Base-by-base conservation (phyloP, 2,329 filamentous ascomycete species). In the Monilinia fructicola region DNA sequence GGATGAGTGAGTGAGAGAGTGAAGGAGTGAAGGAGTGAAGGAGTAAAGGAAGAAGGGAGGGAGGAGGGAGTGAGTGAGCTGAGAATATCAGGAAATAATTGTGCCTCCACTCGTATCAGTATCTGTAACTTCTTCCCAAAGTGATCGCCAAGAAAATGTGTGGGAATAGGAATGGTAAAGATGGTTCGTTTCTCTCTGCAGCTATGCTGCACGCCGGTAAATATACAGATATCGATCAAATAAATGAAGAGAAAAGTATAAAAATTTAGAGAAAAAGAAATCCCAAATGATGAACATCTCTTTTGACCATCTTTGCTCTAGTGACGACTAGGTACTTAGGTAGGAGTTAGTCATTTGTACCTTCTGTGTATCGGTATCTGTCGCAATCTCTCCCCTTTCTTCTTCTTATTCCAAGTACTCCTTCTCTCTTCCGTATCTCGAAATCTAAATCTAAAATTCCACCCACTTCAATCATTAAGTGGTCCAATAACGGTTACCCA, bases 301-400 rank as follows among this genome's bases (percentile, higher is more conserved):
- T 38, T 38, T 60, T 50, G 16, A 31, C 31, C 38, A 38, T 60
- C 58, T 50, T 38, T 26, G 9, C 21, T 60, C 58, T 60, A 60
- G 44, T 48, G 12, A 42, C 31, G 12, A 16, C 4, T 16, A 16
- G 40, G 40, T 42, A 42, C 12, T 42, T 18, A 16, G 40, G 40
- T 42, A 42, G 5, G 31, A 35, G 31, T 35, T 35, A 35, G 31
- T 35, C 31, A 35, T 35, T 35, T 35, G 31, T 35, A 5, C 56
- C 26, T 59, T 31, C 42, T 44, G 48, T 35, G 56, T 31, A 48
- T 48, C 16, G 16, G 40, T 59, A 18, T 59, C 40, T 59, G 21
- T 60, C 56, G 44, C 44, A 60, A 60, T 60, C 56, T 48, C 42
- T 59, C 56, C 23, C 56, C 56, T 46, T 58, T 58, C 62, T 48